These are phyloP conservation scores for Astragalus membranaceus DNA, from an alignment of 306 rosid species.

Conservation along the genomic window DNA sequence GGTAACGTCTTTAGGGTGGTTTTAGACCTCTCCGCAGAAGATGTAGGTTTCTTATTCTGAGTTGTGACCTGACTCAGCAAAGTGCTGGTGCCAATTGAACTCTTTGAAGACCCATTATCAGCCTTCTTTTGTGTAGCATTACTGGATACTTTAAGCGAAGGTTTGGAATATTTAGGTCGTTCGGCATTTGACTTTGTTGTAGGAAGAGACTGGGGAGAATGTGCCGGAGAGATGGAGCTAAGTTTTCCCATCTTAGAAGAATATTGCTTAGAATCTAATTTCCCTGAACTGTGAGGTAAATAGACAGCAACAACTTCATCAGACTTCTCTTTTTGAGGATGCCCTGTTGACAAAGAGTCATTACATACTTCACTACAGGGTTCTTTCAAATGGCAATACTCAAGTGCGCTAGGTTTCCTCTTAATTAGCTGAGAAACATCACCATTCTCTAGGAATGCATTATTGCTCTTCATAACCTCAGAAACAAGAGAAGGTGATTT, in stretches of 20 bases:
- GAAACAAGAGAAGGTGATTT: conserved; percentile 37
- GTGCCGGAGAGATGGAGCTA: conserved; percentile 45
- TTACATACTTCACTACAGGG: conserved; percentile 29
- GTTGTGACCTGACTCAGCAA: conserved; percentile 40
- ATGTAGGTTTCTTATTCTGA: conserved; percentile 37
- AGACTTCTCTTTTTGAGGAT: conserved; percentile 34
- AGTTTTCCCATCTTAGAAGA: conserved; percentile 39
- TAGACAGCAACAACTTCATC: conserved; percentile 30
- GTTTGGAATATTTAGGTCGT: conserved; percentile 39
- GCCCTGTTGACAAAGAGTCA: conserved; percentile 26
- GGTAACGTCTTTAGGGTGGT: conserved; percentile 28
- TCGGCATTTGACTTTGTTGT: conserved; percentile 35
- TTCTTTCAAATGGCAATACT: conserved; percentile 37
- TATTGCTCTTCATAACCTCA: conserved; percentile 35
- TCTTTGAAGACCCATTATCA: conserved; percentile 42
- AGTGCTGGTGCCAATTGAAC: conserved; percentile 25
- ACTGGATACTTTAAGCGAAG: conserved; percentile 33
- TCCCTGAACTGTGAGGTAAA: conserved; percentile 29
- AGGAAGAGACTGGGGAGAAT: conserved; percentile 41
- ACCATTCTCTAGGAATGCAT: conserved; percentile 27
- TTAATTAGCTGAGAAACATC: conserved; percentile 27
- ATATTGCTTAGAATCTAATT: conserved; percentile 33
- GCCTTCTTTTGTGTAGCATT: conserved; percentile 41
- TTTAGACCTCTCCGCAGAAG: conserved; percentile 54
- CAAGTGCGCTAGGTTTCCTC: conserved; percentile 29